A percentile compares a stretch with the other conserved stretches of the same genome.
phyloP scores from a whole-genome alignment of 805 yeast genomes.

The Millerozyma miso region DNA sequence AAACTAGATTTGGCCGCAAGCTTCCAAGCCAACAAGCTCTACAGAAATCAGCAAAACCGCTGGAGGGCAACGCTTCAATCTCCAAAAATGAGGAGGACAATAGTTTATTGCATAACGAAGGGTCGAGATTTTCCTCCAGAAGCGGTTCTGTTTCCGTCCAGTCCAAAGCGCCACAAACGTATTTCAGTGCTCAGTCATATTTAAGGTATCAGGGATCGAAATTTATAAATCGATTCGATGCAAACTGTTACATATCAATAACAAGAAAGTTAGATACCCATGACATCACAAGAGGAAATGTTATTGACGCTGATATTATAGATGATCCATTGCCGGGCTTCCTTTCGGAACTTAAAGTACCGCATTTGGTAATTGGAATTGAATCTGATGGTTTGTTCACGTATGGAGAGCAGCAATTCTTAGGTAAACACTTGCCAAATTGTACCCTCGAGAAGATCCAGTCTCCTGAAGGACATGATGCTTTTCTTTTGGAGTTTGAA shows the following conservation, averaged over 20 bases:
- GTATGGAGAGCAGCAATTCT: slow-evolving; percentile 80
- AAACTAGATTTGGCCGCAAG: slow-evolving; percentile 85
- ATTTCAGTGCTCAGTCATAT: slow-evolving; percentile 93
- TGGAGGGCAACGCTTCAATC: background rate
- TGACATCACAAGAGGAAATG: slow-evolving; percentile 80
- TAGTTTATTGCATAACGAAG: slow-evolving; percentile 88
- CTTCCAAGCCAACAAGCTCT: slow-evolving; percentile 16
- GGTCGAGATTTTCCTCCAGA: slow-evolving; percentile 37
- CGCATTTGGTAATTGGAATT: slow-evolving; percentile 83
- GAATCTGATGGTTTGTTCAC: slow-evolving; percentile 92
- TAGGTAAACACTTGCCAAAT: slow-evolving; percentile 72
- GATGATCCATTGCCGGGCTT: slow-evolving; percentile 45
- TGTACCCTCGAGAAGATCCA: slow-evolving; percentile 65
- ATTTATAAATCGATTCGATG: slow-evolving; percentile 86
- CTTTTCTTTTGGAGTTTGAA: slow-evolving; percentile 85
- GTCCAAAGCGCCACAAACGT: slow-evolving; percentile 46
- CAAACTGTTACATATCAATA: slow-evolving; percentile 92
- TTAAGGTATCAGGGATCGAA: slow-evolving; percentile 91
- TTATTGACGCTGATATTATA: slow-evolving; percentile 29
- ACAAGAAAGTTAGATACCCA: slow-evolving; percentile 94
- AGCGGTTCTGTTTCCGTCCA: slow-evolving; percentile 8
- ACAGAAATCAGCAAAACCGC: background rate
- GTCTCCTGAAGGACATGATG: slow-evolving; percentile 97
- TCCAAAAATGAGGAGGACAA: slow-evolving; percentile 40
- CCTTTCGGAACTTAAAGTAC: slow-evolving; percentile 59